Conservation (phyloP, 257 asterid species). For the Oldenlandia corymbosa region DNA sequence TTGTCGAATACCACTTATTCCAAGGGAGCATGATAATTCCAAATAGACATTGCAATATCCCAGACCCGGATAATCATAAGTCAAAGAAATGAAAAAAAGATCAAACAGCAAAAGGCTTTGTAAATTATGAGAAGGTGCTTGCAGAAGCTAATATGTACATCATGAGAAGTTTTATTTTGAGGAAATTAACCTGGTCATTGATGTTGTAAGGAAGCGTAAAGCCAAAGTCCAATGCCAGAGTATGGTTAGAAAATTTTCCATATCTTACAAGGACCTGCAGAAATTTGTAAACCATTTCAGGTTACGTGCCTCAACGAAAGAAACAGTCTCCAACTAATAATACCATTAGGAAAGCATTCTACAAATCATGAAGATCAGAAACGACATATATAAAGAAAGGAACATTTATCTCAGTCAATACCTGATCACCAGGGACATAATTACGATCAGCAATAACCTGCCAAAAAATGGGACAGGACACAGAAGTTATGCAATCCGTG, state of each 20-base stretch:
- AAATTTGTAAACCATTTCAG: conserved; percentile 3
- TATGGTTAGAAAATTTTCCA: conserved; percentile 67
- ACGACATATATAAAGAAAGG: not conserved
- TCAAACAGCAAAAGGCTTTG: not conserved
- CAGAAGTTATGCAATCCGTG: not conserved
- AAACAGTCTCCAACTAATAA: not conserved
- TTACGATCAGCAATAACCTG: conserved; percentile 72
- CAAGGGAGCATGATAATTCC: not conserved
- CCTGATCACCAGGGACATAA: conserved; percentile 73
- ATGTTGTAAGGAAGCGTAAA: conserved; percentile 57
- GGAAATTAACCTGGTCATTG: conserved; percentile 47
- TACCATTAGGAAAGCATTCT: not conserved
- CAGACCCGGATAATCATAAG: not conserved
- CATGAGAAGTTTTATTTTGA: conserved; percentile 5
- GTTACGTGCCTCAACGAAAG: not conserved
- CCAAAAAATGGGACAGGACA: not conserved
- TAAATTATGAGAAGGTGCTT: not conserved
- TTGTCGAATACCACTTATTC: no score
- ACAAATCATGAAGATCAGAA: conserved; percentile 1
- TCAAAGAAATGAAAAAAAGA: not conserved
- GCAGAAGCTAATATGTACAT: not conserved
- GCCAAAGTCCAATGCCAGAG: conserved; percentile 76
- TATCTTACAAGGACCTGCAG: conserved; percentile 59
- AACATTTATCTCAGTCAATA: conserved; percentile 9
- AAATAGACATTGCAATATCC: not conserved